Conservation (phyloP, 257 asterid genomes). For the Nicotiana sylvestris region DNA sequence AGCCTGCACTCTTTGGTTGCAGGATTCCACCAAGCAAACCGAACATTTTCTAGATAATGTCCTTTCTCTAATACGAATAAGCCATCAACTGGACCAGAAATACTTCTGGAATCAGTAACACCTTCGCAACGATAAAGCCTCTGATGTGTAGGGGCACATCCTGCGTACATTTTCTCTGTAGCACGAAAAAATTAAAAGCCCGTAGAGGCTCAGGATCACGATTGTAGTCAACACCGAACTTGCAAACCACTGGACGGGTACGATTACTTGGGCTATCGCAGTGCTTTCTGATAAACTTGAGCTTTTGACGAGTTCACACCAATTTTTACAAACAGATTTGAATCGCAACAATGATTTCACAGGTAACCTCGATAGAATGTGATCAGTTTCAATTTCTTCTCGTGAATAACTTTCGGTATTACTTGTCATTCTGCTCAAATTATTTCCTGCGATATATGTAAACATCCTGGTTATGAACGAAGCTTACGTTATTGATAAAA, state of each 20-base stretch:
- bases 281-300: neutral
- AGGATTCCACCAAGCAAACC: neutral
- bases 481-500: no score
- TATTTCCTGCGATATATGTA: neutral
- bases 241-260: neutral
- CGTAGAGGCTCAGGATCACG: neutral
- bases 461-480: neutral
- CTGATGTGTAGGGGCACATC: neutral
- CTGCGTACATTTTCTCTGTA: neutral
- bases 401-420: neutral
- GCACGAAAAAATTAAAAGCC: neutral
- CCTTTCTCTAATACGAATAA: neutral
- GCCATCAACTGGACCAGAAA: neutral
- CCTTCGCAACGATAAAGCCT: neutral
- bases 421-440: neutral
- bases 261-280: neutral
- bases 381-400: neutral
- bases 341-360: constrained; percentile 5
- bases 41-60: neutral
- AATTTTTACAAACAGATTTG: neutral
- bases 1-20: neutral
- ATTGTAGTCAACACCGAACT: neutral
- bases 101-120: neutral
- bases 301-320: neutral
- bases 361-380: neutral